Percentiles rank a stretch among this genome's conserved stretches.
These are phyloP conservation scores for Acacia crassicarpa DNA, from an alignment of 306 rosid genomes.

Conservation along the genomic window DNA sequence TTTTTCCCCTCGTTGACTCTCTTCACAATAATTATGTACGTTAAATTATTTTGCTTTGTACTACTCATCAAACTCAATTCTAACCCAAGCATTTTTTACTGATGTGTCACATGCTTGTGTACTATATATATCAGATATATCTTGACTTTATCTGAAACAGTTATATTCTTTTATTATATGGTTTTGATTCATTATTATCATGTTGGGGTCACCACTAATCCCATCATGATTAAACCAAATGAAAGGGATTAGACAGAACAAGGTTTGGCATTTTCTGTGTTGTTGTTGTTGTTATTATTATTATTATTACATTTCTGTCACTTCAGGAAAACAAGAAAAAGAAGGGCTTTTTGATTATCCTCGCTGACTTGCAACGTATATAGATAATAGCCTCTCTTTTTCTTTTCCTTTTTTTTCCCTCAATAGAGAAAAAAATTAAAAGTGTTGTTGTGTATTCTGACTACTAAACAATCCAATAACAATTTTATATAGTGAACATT, in stretches of 20 bases:
- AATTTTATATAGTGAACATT: constrained; percentile 37
- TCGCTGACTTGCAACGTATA: constrained; percentile 48
- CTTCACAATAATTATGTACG: constrained; percentile 36
- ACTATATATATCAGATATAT: not conserved
- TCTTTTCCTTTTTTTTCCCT: not conserved
- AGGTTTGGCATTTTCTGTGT: constrained; percentile 10
- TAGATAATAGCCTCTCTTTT: constrained; percentile 31
- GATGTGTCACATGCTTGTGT: not conserved
- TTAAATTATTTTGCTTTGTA: constrained; percentile 4
- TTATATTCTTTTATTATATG: not conserved
- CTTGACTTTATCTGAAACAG: not conserved
- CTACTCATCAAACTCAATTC: not conserved
- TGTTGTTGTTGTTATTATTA: not conserved
- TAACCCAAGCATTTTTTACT: not conserved
- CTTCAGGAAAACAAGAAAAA: constrained; percentile 33
- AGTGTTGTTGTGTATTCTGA: constrained; percentile 34
- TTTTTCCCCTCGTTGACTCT: constrained; percentile 56
- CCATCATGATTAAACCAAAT: constrained; percentile 27
- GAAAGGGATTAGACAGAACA: constrained; percentile 10
- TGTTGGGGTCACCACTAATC: constrained; percentile 5
- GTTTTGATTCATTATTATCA: not conserved
- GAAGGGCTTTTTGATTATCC: constrained; percentile 32
- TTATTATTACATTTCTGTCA: constrained; percentile 35
- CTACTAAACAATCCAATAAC: constrained; percentile 31
- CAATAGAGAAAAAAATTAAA: not conserved